phyloP scores from a whole-genome alignment of 805 yeast species.

The Teunomyces stri region DNA sequence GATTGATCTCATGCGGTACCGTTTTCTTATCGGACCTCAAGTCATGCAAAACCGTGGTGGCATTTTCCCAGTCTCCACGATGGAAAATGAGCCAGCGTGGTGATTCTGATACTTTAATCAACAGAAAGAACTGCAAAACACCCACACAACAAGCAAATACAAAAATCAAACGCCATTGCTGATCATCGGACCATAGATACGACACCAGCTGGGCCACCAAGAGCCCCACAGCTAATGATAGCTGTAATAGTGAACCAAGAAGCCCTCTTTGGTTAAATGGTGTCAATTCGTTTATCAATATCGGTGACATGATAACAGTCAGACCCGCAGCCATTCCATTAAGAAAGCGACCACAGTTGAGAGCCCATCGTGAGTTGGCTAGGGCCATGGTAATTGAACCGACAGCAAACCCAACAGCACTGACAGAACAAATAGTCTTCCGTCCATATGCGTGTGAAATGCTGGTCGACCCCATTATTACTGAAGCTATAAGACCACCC shows the following conservation, averaged over 20 bases:
- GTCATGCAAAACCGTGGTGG: slow-evolving; percentile 24
- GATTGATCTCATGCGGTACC: slow-evolving; percentile 32
- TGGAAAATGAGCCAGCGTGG: slow-evolving; percentile 43
- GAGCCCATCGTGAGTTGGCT: slow-evolving; percentile 15
- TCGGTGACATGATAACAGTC: slow-evolving; percentile 39
- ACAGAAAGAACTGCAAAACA: slow-evolving; percentile 24
- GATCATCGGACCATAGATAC: slow-evolving; percentile 31
- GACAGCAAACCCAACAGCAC: slow-evolving; percentile 11
- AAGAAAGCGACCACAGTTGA: slow-evolving; percentile 32
- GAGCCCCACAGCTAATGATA: slow-evolving; percentile 40
- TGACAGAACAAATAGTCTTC: slow-evolving; percentile 16
- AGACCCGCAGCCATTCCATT: slow-evolving; percentile 41
- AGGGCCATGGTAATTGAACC: slow-evolving; percentile 30
- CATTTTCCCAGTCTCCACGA: slow-evolving; percentile 25
- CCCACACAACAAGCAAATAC: slow-evolving; percentile 24
- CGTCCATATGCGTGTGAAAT: slow-evolving; percentile 25
- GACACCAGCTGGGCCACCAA: slow-evolving; percentile 32
- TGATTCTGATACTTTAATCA: slow-evolving; percentile 38
- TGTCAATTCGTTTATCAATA: slow-evolving; percentile 38
- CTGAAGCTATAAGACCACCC: slow-evolving; percentile 35
- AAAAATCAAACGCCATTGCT: slow-evolving; percentile 38
- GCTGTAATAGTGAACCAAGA: slow-evolving; percentile 38
- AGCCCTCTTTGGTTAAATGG: slow-evolving; percentile 42
- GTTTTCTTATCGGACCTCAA: slow-evolving; percentile 31
- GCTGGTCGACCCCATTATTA: slow-evolving; percentile 27